A percentile compares a stretch with the other conserved stretches of the same genome.
Conservation (phyloP, 768 basidiomycete species). For the Tylopilus balloui region DNA sequence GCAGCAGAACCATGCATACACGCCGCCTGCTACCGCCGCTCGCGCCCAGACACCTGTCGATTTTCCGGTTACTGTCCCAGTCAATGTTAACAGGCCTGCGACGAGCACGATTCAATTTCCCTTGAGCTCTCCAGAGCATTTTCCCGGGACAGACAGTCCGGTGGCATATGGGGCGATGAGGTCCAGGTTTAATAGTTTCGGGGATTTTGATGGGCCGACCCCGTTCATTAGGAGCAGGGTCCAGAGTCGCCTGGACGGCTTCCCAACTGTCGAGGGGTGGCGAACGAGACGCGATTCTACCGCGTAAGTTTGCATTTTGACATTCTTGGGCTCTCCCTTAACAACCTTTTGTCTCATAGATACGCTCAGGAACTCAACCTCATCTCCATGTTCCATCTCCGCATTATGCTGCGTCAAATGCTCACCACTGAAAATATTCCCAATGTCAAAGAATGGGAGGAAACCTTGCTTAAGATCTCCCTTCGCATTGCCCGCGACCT, state of each 20-base stretch:
- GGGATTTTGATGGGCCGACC: slow-evolving; percentile 66
- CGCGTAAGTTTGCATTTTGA: slow-evolving; percentile 52
- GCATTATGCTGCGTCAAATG: slow-evolving; percentile 89
- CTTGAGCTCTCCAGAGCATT: slow-evolving; percentile 67
- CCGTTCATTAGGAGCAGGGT: slow-evolving; percentile 84
- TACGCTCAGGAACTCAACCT: slow-evolving; percentile 81
- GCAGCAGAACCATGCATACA: slow-evolving; percentile 25
- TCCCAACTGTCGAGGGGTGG: slow-evolving; percentile 67
- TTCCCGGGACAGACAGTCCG: slow-evolving; percentile 50
- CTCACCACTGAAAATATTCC: slow-evolving; percentile 78
- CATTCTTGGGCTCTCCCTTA: slow-evolving; percentile 3
- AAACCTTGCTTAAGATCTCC: slow-evolving; percentile 72
- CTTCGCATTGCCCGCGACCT: slow-evolving; percentile 83
- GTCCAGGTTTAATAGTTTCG: slow-evolving; percentile 66
- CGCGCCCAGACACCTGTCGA: slow-evolving; percentile 53
- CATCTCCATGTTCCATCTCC: slow-evolving; percentile 84
- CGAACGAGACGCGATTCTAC: slow-evolving; percentile 84
- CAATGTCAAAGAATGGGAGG: slow-evolving; percentile 84
- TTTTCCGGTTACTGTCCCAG: slow-evolving; percentile 52
- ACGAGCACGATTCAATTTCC: slow-evolving; percentile 81
- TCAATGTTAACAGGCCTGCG: slow-evolving; percentile 42
- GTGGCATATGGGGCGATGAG: slow-evolving; percentile 44
- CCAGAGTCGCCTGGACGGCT: slow-evolving; percentile 66
- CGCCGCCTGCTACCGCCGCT: slow-evolving; percentile 31
- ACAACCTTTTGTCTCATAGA: slow-evolving; percentile 34